These are phyloP conservation scores for Nematocida parisii DNA, from an alignment of 371 early-diverging fungal species.

Conservation along the genomic window DNA sequence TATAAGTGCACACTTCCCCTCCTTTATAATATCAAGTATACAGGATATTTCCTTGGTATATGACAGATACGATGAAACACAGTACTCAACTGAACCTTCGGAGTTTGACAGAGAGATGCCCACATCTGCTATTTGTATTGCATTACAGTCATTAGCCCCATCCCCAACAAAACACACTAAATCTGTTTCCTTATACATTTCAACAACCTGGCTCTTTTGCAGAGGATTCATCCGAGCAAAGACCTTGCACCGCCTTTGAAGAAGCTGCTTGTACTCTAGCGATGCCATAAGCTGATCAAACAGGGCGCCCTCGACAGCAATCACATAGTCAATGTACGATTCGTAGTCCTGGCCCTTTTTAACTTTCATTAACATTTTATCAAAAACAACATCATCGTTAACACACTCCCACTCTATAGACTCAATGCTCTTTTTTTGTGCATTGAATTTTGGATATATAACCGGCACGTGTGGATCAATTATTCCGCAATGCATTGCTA, in stretches of 20 bases:
- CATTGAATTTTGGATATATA: conserved; percentile 64
- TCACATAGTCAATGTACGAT: conserved; percentile 63
- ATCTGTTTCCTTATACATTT: conserved; percentile 49
- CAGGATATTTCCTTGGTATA: conserved; percentile 80
- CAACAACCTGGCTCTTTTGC: conserved; percentile 74
- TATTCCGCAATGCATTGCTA: conserved; percentile 82
- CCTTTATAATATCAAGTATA: conserved; percentile 83
- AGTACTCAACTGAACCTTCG: conserved; percentile 75
- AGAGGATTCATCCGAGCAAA: conserved; percentile 98
- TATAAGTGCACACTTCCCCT: conserved; percentile 91
- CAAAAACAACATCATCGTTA: conserved; percentile 66
- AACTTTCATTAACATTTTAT: conserved; percentile 64
- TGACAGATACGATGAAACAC: conserved; percentile 88
- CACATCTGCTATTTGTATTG: conserved; percentile 90
- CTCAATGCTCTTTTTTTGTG: conserved; percentile 26
- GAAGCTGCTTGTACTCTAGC: conserved; percentile 72
- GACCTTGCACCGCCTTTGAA: conserved; percentile 70
- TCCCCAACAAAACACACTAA: conserved; percentile 76
- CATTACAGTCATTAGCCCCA: conserved; percentile 99
- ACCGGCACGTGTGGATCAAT: conserved; percentile 70
- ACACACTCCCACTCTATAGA: conserved; percentile 66
- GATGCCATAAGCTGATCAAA: conserved; percentile 65
- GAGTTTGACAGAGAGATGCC: conserved; percentile 91
- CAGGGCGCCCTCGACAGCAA: conserved; percentile 67
- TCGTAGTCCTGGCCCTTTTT: conserved; percentile 64